A percentile compares a stretch with the other conserved stretches of the same genome.
These are phyloP conservation scores for Boletus patriciae DNA, from an alignment of 768 basidiomycete species.

Conservation along the genomic window DNA sequence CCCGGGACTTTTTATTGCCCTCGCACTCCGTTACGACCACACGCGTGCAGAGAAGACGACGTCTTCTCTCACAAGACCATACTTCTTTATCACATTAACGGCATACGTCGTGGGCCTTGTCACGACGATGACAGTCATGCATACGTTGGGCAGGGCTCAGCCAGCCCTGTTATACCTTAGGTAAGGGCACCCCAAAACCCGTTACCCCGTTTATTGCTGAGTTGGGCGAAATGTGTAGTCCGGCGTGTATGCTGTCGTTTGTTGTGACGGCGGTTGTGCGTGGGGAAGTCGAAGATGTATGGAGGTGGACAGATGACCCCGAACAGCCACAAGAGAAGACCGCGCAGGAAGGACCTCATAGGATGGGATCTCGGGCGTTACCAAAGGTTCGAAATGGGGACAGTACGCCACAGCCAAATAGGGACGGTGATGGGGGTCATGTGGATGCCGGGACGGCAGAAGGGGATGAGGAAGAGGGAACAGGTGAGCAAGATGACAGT, in stretches of 20 bases:
- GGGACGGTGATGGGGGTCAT: slow-evolving; percentile 18
- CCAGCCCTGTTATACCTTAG: slow-evolving; percentile 92
- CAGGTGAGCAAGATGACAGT: neutral
- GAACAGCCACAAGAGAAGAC: slow-evolving; percentile 25
- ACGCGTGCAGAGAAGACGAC: slow-evolving; percentile 41
- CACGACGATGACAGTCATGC: slow-evolving; percentile 85
- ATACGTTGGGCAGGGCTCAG: slow-evolving; percentile 71
- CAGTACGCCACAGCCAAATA: slow-evolving; percentile 14
- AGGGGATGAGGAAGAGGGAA: slow-evolving; percentile 14
- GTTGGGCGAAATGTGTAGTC: slow-evolving; percentile 40
- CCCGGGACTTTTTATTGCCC: slow-evolving; percentile 70
- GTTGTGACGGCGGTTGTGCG: slow-evolving; percentile 53
- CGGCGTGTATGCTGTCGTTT: slow-evolving; percentile 75
- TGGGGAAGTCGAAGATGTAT: slow-evolving; percentile 70
- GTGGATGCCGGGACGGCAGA: slow-evolving; percentile 2
- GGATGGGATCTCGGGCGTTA: slow-evolving; percentile 11
- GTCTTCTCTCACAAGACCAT: slow-evolving; percentile 60
- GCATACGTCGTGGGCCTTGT: slow-evolving; percentile 76
- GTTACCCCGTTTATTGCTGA: neutral
- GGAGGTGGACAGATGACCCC: slow-evolving; percentile 68
- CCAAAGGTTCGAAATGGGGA: slow-evolving; percentile 18
- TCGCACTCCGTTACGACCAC: slow-evolving; percentile 84
- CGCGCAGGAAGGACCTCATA: slow-evolving; percentile 5
- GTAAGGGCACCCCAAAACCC: slow-evolving; percentile 41
- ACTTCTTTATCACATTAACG: slow-evolving; percentile 66